A percentile compares a stretch with the other conserved stretches of the same genome.
phyloP scores from a whole-genome alignment of 805 yeast genomes.

The Candida verbasci region DNA sequence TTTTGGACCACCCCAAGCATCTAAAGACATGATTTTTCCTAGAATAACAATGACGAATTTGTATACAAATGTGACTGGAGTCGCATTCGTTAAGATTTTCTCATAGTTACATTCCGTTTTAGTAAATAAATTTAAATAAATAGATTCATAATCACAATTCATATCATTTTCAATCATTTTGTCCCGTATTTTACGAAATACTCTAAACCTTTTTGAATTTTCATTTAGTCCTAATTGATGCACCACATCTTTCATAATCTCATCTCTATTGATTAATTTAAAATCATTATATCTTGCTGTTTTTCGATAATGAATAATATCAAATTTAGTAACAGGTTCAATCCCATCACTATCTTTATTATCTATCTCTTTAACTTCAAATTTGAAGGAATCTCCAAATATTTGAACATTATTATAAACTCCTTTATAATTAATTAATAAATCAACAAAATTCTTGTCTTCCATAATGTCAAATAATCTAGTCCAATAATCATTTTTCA shows the following conservation, averaged over 20 bases:
- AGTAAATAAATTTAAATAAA: conserved; percentile 30
- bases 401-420: conserved; percentile 18
- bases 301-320: not conserved
- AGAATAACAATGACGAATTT: conserved; percentile 40
- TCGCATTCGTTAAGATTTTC: conserved; percentile 27
- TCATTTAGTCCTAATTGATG: not conserved
- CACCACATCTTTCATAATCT: not conserved
- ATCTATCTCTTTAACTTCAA: not conserved
- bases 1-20: conserved; percentile 46
- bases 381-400: conserved; percentile 17
- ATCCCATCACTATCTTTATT: not conserved
- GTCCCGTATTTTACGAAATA: not conserved
- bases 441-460: conserved; percentile 27
- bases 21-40: conserved; percentile 47
- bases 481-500: conserved; percentile 46
- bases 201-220: conserved; percentile 6
- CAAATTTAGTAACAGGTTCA: not conserved
- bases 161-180: conserved; percentile 29
- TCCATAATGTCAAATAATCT: conserved; percentile 38
- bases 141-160: conserved; percentile 26
- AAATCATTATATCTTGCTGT: not conserved
- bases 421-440: conserved; percentile 36
- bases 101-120: conserved; percentile 4
- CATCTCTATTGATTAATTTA: not conserved
- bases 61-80: conserved; percentile 31